phyloP scores from a whole-genome alignment of 2,329 filamentous ascomycete species.

The Didymella pinodella region DNA sequence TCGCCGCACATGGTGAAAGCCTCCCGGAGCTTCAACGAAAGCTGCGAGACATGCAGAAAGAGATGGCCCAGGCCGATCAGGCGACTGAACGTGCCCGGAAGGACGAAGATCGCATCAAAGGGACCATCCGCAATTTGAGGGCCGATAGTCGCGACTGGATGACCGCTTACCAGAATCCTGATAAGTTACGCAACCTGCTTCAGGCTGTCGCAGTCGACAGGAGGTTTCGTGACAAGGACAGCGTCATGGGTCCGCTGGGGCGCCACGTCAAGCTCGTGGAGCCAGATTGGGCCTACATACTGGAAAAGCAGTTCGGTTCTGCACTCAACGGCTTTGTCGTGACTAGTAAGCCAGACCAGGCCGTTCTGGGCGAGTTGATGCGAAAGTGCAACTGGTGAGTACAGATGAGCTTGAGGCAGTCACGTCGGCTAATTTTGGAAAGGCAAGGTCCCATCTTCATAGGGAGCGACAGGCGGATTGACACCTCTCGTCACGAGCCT shows the following conservation, averaged over 20 bases:
- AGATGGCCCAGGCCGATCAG: constrained; percentile 29
- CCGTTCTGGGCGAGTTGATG: constrained; percentile 72
- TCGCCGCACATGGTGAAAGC: constrained; percentile 54
- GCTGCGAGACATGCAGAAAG: constrained; percentile 42
- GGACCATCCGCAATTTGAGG: constrained; percentile 61
- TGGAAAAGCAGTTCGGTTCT: constrained; percentile 79
- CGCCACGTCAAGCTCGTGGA: constrained; percentile 77
- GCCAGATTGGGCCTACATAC: constrained; percentile 80
- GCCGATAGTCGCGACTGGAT: constrained; percentile 65
- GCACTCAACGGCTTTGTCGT: constrained; percentile 82
- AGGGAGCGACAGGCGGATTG: constrained; percentile 62
- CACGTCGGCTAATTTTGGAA: constrained; percentile 13
- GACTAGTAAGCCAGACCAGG: constrained; percentile 76
- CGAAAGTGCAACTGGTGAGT: constrained; percentile 61
- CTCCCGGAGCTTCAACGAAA: constrained; percentile 48
- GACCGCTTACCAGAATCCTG: constrained; percentile 67
- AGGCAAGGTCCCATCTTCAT: constrained; percentile 69
- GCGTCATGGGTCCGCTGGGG: constrained; percentile 81
- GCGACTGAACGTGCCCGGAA: constrained; percentile 41
- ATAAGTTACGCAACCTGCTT: constrained; percentile 68
- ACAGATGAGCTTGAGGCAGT: neutral
- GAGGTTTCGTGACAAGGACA: constrained; percentile 70
- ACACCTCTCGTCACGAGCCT: constrained; percentile 76
- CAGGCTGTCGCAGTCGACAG: constrained; percentile 72
- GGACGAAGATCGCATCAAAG: constrained; percentile 64